Evolutionary conservation across 495 filamentous ascomycete species (phyloP).

Genomic region (Hypomontagnella monticulosa): DNA sequence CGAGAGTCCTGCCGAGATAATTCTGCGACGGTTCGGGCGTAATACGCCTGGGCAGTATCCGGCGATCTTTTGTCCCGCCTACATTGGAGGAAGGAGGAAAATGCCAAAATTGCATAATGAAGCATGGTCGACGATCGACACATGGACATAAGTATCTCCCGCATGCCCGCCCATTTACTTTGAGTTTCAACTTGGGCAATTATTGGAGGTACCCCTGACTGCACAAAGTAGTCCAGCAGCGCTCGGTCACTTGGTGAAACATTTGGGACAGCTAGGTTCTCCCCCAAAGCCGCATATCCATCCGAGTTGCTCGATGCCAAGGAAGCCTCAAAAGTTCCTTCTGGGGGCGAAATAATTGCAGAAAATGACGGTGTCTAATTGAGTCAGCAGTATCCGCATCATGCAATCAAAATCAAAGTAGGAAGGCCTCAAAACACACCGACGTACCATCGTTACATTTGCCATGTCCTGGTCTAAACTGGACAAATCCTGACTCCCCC

Average conservation of each 20-base stretch:
- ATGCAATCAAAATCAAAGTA: too few species aligned
- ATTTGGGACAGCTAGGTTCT: conserved; percentile 1
- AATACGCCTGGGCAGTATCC: conserved; percentile 27
- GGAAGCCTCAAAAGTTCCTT: conserved; percentile 13
- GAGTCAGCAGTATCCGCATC: too few species aligned
- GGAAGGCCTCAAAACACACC: conserved; percentile 6
- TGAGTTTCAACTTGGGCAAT: conserved; percentile 48
- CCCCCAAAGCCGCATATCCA: conserved; percentile 20
- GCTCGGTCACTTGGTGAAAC: conserved; percentile 15
- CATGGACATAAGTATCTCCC: conserved; percentile 45
- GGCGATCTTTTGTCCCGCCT: conserved; percentile 8
- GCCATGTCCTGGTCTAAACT: conserved; percentile 18
- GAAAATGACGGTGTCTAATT: conserved; percentile 21
- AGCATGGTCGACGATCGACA: conserved; percentile 43
- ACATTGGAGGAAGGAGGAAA: conserved; percentile 41
- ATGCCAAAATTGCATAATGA: conserved; percentile 43
- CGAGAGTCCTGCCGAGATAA: conserved; percentile 9
- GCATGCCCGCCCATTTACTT: conserved; percentile 44
- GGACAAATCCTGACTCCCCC: conserved; percentile 16
- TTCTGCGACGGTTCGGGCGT: conserved; percentile 18
- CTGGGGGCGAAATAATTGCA: conserved; percentile 6
- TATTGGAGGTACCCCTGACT: conserved; percentile 44
- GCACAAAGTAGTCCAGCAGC: conserved; percentile 44
- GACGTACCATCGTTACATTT: conserved; percentile 28
- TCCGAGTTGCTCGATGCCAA: conserved; percentile 11